Conservation (phyloP, 176 grass and related monocot genomes). For the Miscanthus lutarioriparius region DNA sequence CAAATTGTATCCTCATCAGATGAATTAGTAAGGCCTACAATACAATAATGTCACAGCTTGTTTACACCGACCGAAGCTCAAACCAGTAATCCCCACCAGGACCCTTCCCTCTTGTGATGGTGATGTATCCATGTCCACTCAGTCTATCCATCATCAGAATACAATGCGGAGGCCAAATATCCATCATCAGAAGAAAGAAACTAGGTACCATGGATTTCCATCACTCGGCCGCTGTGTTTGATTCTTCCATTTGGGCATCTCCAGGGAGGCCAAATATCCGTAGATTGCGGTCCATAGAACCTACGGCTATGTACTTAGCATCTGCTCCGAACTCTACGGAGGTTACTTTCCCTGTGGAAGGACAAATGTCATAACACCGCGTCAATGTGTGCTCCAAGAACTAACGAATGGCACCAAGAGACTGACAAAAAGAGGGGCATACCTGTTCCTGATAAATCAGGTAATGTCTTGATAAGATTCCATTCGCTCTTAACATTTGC, state of each 20-base stretch:
- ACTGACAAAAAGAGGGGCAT: neutral
- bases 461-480: slow-evolving; percentile 92
- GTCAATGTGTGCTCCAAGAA: neutral
- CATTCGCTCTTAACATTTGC: slow-evolving; percentile 93
- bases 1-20: slow-evolving; percentile 49
- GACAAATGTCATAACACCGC: slow-evolving; percentile 2
- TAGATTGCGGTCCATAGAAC: slow-evolving; percentile 97
- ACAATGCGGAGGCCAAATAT: neutral
- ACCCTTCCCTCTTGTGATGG: neutral
- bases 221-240: slow-evolving; percentile 47
- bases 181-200: slow-evolving; percentile 29
- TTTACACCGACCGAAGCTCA: slow-evolving; percentile 37
- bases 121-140: neutral
- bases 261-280: slow-evolving; percentile 91
- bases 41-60: slow-evolving; percentile 44
- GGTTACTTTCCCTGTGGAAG: slow-evolving; percentile 73
- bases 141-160: slow-evolving; percentile 14
- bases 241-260: slow-evolving; percentile 63
- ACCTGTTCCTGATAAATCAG: slow-evolving; percentile 99
- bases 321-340: slow-evolving; percentile 83
- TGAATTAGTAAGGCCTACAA: slow-evolving; percentile 49
- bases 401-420: neutral
- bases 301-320: slow-evolving; percentile 78
- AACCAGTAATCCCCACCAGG: neutral
- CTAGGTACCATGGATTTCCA: neutral